Conservation (phyloP, 345 rosid species). For the Passiflora organensis region DNA sequence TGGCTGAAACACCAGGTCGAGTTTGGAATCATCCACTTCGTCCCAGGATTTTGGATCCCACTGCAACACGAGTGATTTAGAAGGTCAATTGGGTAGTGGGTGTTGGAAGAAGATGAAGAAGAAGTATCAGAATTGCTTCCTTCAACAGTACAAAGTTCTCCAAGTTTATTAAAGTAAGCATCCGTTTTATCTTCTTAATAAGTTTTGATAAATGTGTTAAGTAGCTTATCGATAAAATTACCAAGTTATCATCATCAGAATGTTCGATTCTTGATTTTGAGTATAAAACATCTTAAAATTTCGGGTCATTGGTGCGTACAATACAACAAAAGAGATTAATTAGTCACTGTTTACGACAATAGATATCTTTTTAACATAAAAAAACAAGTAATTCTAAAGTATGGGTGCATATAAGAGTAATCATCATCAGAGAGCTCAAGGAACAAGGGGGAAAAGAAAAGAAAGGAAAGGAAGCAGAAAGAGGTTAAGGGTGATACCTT, state of each 20-base stretch:
- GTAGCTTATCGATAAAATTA: too few species aligned
- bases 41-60: conserved; percentile 69
- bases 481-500: conserved; percentile 43
- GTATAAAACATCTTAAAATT: too few species aligned
- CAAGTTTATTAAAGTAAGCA: too few species aligned
- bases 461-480: background rate
- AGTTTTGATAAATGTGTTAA: too few species aligned
- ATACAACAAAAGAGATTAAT: background rate
- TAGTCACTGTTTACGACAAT: too few species aligned
- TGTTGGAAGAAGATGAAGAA: background rate
- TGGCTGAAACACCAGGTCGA: conserved; percentile 55
- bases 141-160: too few species aligned
- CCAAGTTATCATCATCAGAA: too few species aligned
- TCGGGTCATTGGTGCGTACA: background rate
- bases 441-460: background rate
- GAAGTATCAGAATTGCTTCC: background rate
- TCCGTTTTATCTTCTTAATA: too few species aligned
- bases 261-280: too few species aligned
- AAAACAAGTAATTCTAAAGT: background rate
- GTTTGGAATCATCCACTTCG: conserved; percentile 48
- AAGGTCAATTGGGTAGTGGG: too few species aligned
- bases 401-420: background rate
- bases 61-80: conserved; percentile 23
- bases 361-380: background rate
- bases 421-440: background rate